A percentile compares a stretch with the other conserved stretches of the same genome.
These are phyloP conservation scores for Leishmania aethiopica DNA, from an alignment of 208 protist genomes.

Conservation along the genomic window DNA sequence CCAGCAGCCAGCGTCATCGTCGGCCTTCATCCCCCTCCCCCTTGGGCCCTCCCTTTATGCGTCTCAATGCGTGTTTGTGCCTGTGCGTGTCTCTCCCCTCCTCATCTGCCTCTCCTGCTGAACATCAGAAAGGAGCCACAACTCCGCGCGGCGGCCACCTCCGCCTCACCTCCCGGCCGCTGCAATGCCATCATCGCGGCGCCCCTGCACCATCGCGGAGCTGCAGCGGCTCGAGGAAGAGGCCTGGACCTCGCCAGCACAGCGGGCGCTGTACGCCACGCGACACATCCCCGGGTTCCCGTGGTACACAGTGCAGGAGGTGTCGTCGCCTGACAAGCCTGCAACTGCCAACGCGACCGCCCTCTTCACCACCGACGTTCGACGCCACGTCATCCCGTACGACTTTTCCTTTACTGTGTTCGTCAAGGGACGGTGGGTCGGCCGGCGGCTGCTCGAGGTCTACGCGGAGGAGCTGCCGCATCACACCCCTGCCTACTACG, in stretches of 20 bases:
- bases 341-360: slow-evolving; percentile 2
- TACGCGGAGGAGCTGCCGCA: slow-evolving; percentile 90
- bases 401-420: slow-evolving; percentile 89
- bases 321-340: neutral
- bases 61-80: neutral
- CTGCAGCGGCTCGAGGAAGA: slow-evolving; percentile 56
- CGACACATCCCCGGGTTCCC: slow-evolving; percentile 72
- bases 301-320: slow-evolving; percentile 61
- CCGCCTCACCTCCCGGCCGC: neutral
- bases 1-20: neutral
- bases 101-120: neutral
- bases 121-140: neutral
- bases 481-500: slow-evolving; percentile 85
- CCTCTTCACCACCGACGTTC: slow-evolving; percentile 15
- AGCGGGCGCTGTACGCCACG: slow-evolving; percentile 62
- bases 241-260: slow-evolving; percentile 40
- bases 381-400: slow-evolving; percentile 90
- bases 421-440: slow-evolving; percentile 94
- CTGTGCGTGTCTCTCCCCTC: neutral
- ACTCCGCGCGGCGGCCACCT: slow-evolving; percentile 1
- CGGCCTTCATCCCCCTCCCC: neutral
- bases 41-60: neutral
- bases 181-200: slow-evolving; percentile 1
- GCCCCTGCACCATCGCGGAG: slow-evolving; percentile 8
- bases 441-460: slow-evolving; percentile 79